Percentiles rank a stretch among this genome's conserved stretches.
Conservation (phyloP, 176 grass and related monocot genomes). For the Dactylis glomerata region DNA sequence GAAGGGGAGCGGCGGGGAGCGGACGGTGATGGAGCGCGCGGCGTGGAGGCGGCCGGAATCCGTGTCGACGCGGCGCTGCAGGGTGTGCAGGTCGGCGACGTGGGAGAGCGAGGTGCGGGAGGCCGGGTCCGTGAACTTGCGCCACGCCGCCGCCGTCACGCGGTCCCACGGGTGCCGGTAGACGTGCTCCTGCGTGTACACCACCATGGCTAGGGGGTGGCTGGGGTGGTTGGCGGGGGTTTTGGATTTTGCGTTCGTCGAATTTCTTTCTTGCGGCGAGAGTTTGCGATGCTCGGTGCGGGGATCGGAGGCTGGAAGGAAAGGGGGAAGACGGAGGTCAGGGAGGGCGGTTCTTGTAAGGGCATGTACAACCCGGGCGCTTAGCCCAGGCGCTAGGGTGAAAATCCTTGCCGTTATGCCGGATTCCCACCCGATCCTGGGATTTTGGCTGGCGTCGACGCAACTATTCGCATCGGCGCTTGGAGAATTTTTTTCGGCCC, state of each 20-base stretch:
- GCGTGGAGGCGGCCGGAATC: constrained; percentile 56
- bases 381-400: too few species aligned
- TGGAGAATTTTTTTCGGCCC: too few species aligned
- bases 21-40: constrained; percentile 73
- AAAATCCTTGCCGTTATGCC: too few species aligned
- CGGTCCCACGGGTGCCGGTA: constrained; percentile 97
- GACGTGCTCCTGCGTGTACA: constrained; percentile 91
- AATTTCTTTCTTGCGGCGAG: constrained; percentile 35
- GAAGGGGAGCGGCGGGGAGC: constrained; percentile 82
- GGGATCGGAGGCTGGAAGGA: constrained; percentile 7
- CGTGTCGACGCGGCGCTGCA: constrained; percentile 58
- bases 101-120: constrained; percentile 65
- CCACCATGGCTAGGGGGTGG: constrained; percentile 36
- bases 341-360: background rate
- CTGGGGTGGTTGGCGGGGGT: background rate
- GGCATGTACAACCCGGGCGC: too few species aligned
- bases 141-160: constrained; percentile 88
- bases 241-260: background rate
- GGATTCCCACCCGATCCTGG: too few species aligned
- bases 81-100: constrained; percentile 83
- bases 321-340: background rate
- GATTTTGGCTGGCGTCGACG: too few species aligned
- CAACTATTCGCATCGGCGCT: too few species aligned
- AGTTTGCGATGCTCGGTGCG: constrained; percentile 18
- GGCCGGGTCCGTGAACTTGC: constrained; percentile 93